Conservation (phyloP, 352 stramenopile genomes). For the Phytophthora niederhauseri region DNA sequence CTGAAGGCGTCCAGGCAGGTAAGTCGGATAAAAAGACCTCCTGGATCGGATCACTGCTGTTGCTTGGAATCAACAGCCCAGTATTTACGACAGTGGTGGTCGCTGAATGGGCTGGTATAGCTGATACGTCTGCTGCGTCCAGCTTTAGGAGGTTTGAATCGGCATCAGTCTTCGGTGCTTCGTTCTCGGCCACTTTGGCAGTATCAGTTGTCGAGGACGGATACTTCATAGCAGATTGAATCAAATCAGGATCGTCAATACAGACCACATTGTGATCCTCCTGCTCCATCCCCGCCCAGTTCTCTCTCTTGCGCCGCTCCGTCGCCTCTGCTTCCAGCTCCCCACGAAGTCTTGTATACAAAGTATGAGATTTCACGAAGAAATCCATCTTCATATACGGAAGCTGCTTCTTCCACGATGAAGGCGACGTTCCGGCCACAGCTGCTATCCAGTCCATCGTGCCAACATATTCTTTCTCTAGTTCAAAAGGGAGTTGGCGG, state of each 20-base stretch:
- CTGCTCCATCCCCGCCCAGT: slow-evolving; percentile 22
- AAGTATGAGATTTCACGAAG: slow-evolving; percentile 43
- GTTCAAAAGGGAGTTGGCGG: slow-evolving; percentile 28
- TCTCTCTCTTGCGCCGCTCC: slow-evolving; percentile 30
- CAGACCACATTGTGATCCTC: slow-evolving; percentile 38
- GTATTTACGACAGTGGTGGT: slow-evolving; percentile 13
- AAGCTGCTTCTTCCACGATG: slow-evolving; percentile 19
- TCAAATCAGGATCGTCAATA: slow-evolving; percentile 14
- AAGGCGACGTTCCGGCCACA: not conserved
- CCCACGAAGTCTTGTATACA: slow-evolving; percentile 44
- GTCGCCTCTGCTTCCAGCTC: slow-evolving; percentile 42
- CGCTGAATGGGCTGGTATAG: not conserved
- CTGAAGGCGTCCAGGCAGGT: slow-evolving; percentile 13
- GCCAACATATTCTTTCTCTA: slow-evolving; percentile 38
- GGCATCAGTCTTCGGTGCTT: not conserved
- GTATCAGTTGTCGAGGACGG: too few relatives aligned
- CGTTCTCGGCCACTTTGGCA: not conserved
- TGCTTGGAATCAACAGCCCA: slow-evolving; percentile 40
- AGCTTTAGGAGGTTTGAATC: not conserved
- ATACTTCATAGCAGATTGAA: slow-evolving; percentile 12
- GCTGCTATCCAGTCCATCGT: slow-evolving; percentile 45
- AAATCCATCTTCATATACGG: slow-evolving; percentile 48
- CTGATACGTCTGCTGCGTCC: not conserved
- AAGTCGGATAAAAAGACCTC: slow-evolving; percentile 40
- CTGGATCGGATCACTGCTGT: slow-evolving; percentile 29